Evolutionary conservation across 225 moss, liverwort and hornwort species (phyloP), one percentile per base, ranked within the genome.

Genomic region (Lunularia cruciata): DNA sequence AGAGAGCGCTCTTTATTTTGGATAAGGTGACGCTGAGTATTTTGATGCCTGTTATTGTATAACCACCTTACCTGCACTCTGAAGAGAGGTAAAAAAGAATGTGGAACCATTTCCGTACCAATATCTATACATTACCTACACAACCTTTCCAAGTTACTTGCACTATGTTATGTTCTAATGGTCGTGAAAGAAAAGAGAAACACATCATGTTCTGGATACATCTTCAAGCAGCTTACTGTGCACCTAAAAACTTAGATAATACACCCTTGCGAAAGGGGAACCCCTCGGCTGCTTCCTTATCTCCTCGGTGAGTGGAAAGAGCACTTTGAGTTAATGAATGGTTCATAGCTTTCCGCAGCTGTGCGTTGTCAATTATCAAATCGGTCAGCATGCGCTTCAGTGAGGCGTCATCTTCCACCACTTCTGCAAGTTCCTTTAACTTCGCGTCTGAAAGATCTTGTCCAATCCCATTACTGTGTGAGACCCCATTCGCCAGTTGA

Each of bases 321-420:
- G 81, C 81, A 71, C 74, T 82, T 43, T 77, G 74, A 47, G 81
- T 82, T 71, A 82, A 68, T 6, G 81, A 77, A 45, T 82, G 81
- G 69, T 91, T 94, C 87, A 86, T 82, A 25, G 87, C 83, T 75
- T 83, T 94, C 69, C 83, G 81, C 26, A 86, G 66, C 74, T 89
- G 91, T 36, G 91, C 91, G 81, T 91, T 89, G 81, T 94, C 91
- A 64, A 94, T 86, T 48, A 94, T 86, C 32, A 83, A 68, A 78
- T 94, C 89, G 25, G 84, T 85, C 31, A 94, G 78, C 75, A 89
- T 82, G 72, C 85, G 86, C 70, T 81, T 86, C 73, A 94, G 27
- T 36, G 64, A 63, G 62, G 57, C 65, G 57, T 94, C 89, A 73
- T 69, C 86, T 38, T 77, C 91, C 64, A 60, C 63, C 47, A 79